phyloP scores from a whole-genome alignment of 1,284 basidiomycete genomes.

The Boletellus deceptivus region DNA sequence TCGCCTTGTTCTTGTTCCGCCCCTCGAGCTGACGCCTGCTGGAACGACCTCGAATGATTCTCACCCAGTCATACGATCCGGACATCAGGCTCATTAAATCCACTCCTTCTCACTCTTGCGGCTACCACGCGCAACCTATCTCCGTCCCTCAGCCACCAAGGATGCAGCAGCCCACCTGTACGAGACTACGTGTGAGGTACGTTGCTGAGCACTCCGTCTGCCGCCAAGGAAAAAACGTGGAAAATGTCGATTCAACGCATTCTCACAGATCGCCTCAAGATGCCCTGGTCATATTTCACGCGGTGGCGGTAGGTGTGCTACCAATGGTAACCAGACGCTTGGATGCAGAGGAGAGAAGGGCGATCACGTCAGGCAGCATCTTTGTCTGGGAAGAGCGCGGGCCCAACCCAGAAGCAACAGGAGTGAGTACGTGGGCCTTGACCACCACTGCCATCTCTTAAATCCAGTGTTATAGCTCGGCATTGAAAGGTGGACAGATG shows the following conservation, averaged over 20 bases:
- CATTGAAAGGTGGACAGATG: conserved; percentile 80
- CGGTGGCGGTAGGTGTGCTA: conserved; percentile 56
- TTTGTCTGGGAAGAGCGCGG: conserved; percentile 83
- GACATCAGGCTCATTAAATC: conserved; percentile 30
- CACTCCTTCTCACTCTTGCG: conserved; percentile 23
- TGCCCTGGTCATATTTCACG: conserved; percentile 75
- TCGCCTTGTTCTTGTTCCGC: conserved; percentile 7
- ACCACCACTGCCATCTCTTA: neutral
- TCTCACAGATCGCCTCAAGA: conserved; percentile 56
- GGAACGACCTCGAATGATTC: conserved; percentile 27
- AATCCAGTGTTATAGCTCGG: conserved; percentile 47
- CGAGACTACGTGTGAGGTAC: conserved; percentile 35
- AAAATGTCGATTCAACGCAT: conserved; percentile 24
- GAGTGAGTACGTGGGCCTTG: conserved; percentile 45
- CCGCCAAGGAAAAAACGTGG: conserved; percentile 24
- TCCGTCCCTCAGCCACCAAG: conserved; percentile 12
- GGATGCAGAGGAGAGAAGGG: conserved; percentile 68
- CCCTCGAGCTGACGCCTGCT: conserved; percentile 16
- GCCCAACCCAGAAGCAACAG: conserved; percentile 61
- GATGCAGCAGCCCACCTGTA: conserved; percentile 50
- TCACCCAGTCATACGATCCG: conserved; percentile 19
- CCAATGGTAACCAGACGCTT: conserved; percentile 72
- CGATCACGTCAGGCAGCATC: conserved; percentile 65
- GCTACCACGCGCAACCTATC: conserved; percentile 17
- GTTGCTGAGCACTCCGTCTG: conserved; percentile 7